These are phyloP conservation scores for Paulownia fortunei DNA, from an alignment of 257 asterid species.

Conservation along the genomic window DNA sequence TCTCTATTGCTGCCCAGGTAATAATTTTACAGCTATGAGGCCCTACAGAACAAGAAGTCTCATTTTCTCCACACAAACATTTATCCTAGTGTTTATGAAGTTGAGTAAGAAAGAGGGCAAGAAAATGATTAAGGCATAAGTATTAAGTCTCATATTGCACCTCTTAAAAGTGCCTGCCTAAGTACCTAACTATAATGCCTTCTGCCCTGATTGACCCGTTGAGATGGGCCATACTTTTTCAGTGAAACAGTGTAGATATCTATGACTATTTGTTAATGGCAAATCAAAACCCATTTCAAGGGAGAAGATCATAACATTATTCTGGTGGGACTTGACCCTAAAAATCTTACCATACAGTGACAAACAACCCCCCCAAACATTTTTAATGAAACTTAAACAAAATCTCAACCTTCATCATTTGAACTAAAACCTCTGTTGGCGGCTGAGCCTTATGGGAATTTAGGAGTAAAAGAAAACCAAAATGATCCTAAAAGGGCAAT, in stretches of 20 bases:
- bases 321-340: background rate
- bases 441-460: background rate
- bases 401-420: background rate
- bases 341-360: no score
- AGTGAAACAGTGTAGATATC: no score
- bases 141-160: background rate
- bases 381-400: background rate
- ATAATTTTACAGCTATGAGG: constrained; percentile 25
- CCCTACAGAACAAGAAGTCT: background rate
- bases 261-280: no score
- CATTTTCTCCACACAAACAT: background rate
- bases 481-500: no score
- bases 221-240: background rate
- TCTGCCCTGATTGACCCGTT: background rate
- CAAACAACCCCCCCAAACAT: no score
- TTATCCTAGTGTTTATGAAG: background rate
- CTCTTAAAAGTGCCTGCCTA: background rate
- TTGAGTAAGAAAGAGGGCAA: background rate
- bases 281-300: no score
- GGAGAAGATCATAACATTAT: background rate
- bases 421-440: background rate
- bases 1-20: background rate
- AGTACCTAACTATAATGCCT: background rate
- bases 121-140: background rate
- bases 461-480: background rate